Base-by-base conservation (phyloP, 2,329 filamentous ascomycete genomes). In the Fusarium solani-melongenae region DNA sequence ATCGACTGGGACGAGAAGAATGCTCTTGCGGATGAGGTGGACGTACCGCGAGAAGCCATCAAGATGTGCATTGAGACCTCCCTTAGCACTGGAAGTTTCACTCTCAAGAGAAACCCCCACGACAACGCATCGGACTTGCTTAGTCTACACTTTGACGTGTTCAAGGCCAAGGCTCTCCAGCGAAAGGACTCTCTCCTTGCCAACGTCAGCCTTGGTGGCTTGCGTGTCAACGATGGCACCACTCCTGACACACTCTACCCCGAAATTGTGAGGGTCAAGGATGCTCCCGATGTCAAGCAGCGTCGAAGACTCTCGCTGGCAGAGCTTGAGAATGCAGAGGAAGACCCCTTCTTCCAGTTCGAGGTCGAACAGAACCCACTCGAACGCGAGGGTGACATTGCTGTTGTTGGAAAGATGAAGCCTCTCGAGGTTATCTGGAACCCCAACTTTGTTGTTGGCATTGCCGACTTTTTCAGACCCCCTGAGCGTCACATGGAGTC, bases 1-100 rank as follows among this genome's bases (percentile, higher is more conserved):
- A 99, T 99, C 77, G 96, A 98, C 78, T 99, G 96, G 92, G 94
- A 99, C 71, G 96, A 99, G 83, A 98, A 98, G 86, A 92, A 95
- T 69, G 94, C 93, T 2, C 88, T 99, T 41, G 88, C 94, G 0
- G 95, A 98, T 75, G 92, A 93, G 46, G 92, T 99, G 5, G 96
- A 99, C 76, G 87, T 95, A 34, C 97, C 97, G 0, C 91, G 94
- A 62, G 96, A 99, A 76, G 94, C 94, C 11, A 88, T 99, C 78
- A 98, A 98, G 83, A 88, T 98, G 81, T 94, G 98, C 80, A 86
- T 99, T 57, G 95, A 98, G 80, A 92, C 96, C 58, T 96, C 94
- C 64, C 90, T 99, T n/a, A 93, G 94, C 72, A 98, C 96, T 1
- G 96, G 96, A 67, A 98, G 96, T 83, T 98, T 99, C 79, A 98